phyloP scores from a whole-genome alignment of 2,329 filamentous ascomycete species.

The Aspergillus clavatus region DNA sequence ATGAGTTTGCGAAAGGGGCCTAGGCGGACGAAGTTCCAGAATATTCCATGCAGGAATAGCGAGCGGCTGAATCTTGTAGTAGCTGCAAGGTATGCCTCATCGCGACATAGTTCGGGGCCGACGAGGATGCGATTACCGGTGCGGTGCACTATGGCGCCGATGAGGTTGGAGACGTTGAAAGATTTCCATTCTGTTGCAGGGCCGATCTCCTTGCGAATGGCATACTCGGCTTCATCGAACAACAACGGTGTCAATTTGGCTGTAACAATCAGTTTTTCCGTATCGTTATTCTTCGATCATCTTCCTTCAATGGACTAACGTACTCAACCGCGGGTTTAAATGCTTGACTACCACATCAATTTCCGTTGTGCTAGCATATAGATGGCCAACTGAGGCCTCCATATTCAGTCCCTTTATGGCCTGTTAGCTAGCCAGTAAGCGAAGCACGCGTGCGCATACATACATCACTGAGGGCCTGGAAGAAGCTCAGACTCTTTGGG shows the following conservation, averaged over 20 bases:
- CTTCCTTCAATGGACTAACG: not conserved
- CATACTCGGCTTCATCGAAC: not conserved
- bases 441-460: not conserved
- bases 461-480: not conserved
- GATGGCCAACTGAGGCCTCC: conserved; percentile 1
- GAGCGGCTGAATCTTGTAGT: not conserved
- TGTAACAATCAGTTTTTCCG: not conserved
- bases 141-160: conserved; percentile 1
- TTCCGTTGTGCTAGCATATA: not conserved
- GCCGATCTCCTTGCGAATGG: not conserved
- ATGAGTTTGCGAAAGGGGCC: conserved; percentile 1
- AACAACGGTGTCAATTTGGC: not conserved
- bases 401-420: not conserved
- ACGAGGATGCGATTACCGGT: conserved; percentile 1
- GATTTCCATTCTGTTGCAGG: not conserved
- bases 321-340: not conserved
- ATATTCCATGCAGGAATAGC: conserved; percentile 1
- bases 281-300: not conserved
- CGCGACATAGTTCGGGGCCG: not conserved
- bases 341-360: conserved; percentile 1
- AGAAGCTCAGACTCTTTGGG: not conserved
- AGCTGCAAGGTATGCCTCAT: not conserved
- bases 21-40: conserved; percentile 1
- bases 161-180: not conserved
- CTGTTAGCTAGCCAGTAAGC: not conserved